These are phyloP conservation scores for Metschnikowia bowlesiae DNA, from an alignment of 805 yeast species.

Conservation along the genomic window DNA sequence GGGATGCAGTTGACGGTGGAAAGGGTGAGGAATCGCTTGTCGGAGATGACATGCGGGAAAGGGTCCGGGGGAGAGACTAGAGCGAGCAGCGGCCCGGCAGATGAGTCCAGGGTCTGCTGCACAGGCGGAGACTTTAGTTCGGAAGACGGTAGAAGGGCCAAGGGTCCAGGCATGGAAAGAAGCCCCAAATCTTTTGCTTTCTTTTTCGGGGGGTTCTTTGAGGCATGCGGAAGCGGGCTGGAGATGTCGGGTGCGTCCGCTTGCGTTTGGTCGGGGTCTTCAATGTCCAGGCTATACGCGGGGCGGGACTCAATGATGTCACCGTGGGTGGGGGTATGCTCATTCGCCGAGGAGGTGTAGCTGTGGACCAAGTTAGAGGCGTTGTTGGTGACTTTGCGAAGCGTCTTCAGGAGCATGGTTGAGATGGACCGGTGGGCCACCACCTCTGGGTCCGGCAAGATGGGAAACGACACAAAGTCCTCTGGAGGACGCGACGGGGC, in stretches of 20 bases:
- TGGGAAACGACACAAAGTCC: constrained; percentile 41
- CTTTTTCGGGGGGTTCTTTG: background rate
- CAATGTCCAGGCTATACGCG: background rate
- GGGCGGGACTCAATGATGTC: constrained; percentile 11
- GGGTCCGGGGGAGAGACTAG: background rate
- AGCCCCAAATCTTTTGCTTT: background rate
- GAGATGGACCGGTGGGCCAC: constrained; percentile 31
- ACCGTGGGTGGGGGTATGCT: background rate
- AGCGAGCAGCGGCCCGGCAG: background rate
- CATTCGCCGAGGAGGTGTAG: constrained; percentile 8
- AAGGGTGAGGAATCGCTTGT: constrained; percentile 30
- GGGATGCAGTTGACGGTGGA: constrained; percentile 18
- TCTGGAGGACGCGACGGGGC: constrained; percentile 8
- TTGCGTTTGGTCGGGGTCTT: background rate
- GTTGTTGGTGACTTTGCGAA: constrained; percentile 39
- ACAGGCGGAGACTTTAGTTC: background rate
- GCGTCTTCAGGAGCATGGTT: constrained; percentile 32
- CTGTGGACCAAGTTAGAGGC: constrained; percentile 35
- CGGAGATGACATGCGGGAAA: constrained; percentile 32
- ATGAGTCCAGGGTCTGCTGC: background rate
- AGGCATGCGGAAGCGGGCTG: background rate
- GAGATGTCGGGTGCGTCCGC: background rate
- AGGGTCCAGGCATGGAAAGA: background rate
- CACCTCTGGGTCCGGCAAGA: constrained; percentile 39
- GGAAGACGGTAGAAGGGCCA: background rate